Conservation (phyloP, 345 rosid species). For the Hibiscus mutabilis region DNA sequence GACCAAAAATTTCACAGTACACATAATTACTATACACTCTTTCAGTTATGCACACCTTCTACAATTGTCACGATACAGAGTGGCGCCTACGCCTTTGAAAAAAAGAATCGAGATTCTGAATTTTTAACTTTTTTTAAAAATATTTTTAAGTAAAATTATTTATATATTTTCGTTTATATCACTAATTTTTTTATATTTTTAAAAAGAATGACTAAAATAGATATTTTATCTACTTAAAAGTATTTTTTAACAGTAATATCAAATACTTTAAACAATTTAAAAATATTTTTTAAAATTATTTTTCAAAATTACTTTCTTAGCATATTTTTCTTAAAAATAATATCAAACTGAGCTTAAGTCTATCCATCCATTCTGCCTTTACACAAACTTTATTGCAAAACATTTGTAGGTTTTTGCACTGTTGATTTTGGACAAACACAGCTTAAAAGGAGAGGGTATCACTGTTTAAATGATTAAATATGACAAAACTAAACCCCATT, state of each 20-base stretch:
- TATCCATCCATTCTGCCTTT: neutral
- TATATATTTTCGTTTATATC: too few relatives aligned
- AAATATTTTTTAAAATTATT: too few relatives aligned
- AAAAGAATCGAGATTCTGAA: slow-evolving; percentile 60
- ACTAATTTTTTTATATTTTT: too few relatives aligned
- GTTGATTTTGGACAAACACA: neutral
- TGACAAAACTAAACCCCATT: neutral
- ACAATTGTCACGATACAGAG: slow-evolving; percentile 55
- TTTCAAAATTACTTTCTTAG: too few relatives aligned
- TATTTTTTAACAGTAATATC: too few relatives aligned
- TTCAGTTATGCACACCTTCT: slow-evolving; percentile 16
- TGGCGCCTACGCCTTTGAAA: slow-evolving; percentile 74
- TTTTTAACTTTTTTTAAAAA: too few relatives aligned
- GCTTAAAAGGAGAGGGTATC: neutral
- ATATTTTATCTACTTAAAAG: too few relatives aligned
- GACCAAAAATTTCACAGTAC: neutral
- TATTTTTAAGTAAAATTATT: too few relatives aligned
- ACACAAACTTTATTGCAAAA: neutral
- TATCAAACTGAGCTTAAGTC: too few relatives aligned
- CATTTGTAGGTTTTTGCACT: neutral
- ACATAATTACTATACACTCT: slow-evolving; percentile 26
- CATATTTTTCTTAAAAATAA: too few relatives aligned
- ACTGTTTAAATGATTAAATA: neutral
- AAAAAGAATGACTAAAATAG: too few relatives aligned
- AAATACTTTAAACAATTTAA: too few relatives aligned